Base-by-base conservation (phyloP, 257 asterid genomes). In the Petrea volubilis region DNA sequence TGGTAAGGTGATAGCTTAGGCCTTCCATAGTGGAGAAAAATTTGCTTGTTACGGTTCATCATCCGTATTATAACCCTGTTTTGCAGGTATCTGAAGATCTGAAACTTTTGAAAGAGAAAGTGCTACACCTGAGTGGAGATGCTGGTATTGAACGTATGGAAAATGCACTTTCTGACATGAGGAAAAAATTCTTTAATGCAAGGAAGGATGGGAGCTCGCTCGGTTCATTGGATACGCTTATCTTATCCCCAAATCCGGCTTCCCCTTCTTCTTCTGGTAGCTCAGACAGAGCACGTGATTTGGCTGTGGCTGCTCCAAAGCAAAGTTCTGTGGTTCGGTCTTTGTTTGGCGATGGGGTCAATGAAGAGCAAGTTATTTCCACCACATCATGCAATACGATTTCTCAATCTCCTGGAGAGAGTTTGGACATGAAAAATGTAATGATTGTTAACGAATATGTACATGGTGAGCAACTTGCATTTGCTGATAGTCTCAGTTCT, bases 141-240 rank as follows among this genome's bases (percentile, higher is more conserved):
- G 89, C 89, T 64, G 94, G 94, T 53, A 79, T 85, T 68, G 83
- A 77, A 71, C 87, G 94, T 7, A 87, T 85, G 94, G 94, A 87
- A 53, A 69, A 28, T 81, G 91, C 91, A 6, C 73, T 87, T 27
- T 83, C 85, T 41, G 91, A 83, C 29, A 74, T 83, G 29, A 82
- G 91, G 33, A 64, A 34, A 47, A 83, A 83, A 73, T 87, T 81
- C 71, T 87, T 85, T 27, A 77, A 76, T 69, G 74, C 82, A 33
- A 80, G 55, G 77, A 86, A 83, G 78, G 80, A 69, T 25, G 84
- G 86, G 28, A 77, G 78, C 70, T 70, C 79, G 20, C 23, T 72
- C 47, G 79, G 78, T 46, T 74, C 89, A 68, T 73, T 85, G 14
- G 33, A 80, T 53, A 40, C 74, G 17, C 79, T 44, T 27, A 62